Evolutionary conservation across 805 yeast species (phyloP).

Genomic region (Ogataea paradorogensis): DNA sequence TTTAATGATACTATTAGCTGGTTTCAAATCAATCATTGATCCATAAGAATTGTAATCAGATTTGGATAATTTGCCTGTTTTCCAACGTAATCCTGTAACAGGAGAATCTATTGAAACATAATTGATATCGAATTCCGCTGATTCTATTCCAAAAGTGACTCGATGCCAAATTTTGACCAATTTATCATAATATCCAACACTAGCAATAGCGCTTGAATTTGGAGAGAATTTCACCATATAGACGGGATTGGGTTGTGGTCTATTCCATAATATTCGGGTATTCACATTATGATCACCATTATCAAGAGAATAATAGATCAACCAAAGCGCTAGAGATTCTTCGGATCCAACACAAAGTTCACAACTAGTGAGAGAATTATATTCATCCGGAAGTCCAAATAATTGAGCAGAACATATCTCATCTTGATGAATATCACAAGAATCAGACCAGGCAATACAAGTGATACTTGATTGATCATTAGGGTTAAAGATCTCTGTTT

Average conservation of each 20-base stretch:
- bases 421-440: conserved; percentile 29
- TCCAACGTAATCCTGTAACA: conserved; percentile 62
- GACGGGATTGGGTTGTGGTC: conserved; percentile 60
- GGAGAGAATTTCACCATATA: conserved; percentile 56
- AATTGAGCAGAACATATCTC: conserved; percentile 27
- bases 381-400: conserved; percentile 33
- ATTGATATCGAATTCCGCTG: conserved; percentile 62
- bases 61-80: conserved; percentile 17
- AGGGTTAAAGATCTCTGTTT: conserved; percentile 23
- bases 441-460: conserved; percentile 36
- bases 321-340: conserved; percentile 50
- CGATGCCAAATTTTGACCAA: conserved; percentile 79
- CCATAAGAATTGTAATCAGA: conserved; percentile 10
- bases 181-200: conserved; percentile 59
- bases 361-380: conserved; percentile 35
- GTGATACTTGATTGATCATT: conserved; percentile 27
- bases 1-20: conserved; percentile 30
- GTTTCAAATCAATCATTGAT: conserved; percentile 22
- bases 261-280: conserved; percentile 40
- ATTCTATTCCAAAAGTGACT: conserved; percentile 60
- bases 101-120: conserved; percentile 64
- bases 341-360: conserved; percentile 65
- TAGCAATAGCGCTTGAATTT: conserved; percentile 66
- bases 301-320: conserved; percentile 33
- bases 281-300: conserved; percentile 20